A percentile compares a stretch with the other conserved stretches of the same genome.
These are phyloP conservation scores for Candida incommunis DNA, from an alignment of 805 yeast species.

Conservation along the genomic window DNA sequence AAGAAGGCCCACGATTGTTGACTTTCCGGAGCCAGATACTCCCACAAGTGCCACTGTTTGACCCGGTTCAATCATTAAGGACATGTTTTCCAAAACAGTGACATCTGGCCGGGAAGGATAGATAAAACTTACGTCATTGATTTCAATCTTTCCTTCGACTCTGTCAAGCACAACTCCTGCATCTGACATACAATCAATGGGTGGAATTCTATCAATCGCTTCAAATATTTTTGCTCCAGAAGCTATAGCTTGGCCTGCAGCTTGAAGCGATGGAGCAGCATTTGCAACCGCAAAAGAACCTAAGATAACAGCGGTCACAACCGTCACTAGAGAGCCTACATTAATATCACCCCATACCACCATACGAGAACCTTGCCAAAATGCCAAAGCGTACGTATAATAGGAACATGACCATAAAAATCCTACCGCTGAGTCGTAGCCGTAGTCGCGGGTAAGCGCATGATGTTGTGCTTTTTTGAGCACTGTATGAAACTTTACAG, in stretches of 20 bases:
- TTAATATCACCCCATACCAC: slow-evolving; percentile 9
- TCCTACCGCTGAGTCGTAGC: slow-evolving; percentile 13
- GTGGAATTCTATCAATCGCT: slow-evolving; percentile 19
- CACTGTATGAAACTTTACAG: slow-evolving; percentile 10
- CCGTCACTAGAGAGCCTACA: slow-evolving; percentile 8
- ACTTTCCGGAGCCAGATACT: slow-evolving; percentile 47
- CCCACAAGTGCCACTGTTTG: slow-evolving; percentile 83
- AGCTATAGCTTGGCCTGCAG: slow-evolving; percentile 14
- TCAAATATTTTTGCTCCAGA: slow-evolving; percentile 19
- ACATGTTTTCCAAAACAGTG: slow-evolving; percentile 14
- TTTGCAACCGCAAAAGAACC: slow-evolving; percentile 19
- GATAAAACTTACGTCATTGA: slow-evolving; percentile 14
- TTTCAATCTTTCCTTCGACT: slow-evolving; percentile 26
- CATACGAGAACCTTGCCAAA: slow-evolving; percentile 20
- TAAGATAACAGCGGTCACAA: slow-evolving; percentile 13
- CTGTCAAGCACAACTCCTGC: slow-evolving; percentile 10
- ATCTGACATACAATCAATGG: slow-evolving; percentile 13
- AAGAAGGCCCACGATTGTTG: slow-evolving; percentile 35
- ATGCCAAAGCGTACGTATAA: slow-evolving; percentile 16
- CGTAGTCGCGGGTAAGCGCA: slow-evolving; percentile 3
- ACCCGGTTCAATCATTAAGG: slow-evolving; percentile 47
- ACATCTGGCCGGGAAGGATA: slow-evolving; percentile 21
- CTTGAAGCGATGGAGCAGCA: slow-evolving; percentile 14
- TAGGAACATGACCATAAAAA: slow-evolving; percentile 13
- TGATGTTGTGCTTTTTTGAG: slow-evolving; percentile 7